Evolutionary conservation across 208 protist genomes (phyloP), one percentile per base, ranked within the genome.

Genomic region (Trypanosoma conorhini): DNA sequence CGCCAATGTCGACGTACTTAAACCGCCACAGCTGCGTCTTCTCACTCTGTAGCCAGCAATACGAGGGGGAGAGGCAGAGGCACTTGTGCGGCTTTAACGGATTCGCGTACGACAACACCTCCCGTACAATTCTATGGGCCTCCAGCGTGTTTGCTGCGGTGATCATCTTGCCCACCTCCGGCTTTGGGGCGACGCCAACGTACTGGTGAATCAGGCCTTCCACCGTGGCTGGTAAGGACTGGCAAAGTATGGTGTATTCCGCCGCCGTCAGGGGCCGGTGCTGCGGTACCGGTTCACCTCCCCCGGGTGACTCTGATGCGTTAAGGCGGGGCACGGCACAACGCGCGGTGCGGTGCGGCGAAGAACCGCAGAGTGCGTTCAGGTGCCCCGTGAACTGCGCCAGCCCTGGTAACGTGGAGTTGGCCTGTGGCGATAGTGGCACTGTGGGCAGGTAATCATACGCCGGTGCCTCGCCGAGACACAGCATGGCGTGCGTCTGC

Each of bases 1-100:
- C 62, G 24, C 91, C 91, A 55, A 94, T 63, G 66, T 96, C 91
- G 24, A 96, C 80, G 74, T 93, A 96, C 3, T 79, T 66, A 79
- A 96, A 87, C 13, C 75, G 62, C 88, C 88, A 96, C 58, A 88
- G 51, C 50, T 84, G 72, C 31, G 80, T 81, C 57, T 81, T 81
- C 30, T 82, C 84, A 61, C 76, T 79, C 48, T 90, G 85, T 21
- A 61, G 30, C 91, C 91, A 96, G 62, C 74, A 80, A 67, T 92
- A 93, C 9, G 88, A 91, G 4, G 91, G 87, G 9, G 83, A 70
- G 52, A 91, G 67, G 77, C 85, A 96, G 35, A 92, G 67, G 5
- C 73, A 76, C 46, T 80, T 80, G 63, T 89, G 87, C 24, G 88
- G 81, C 28, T 68, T 52, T 19, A 74, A 61, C 9, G 79, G 58